Evolutionary conservation across 345 rosid species (phyloP).

Genomic region (Draba incana): DNA sequence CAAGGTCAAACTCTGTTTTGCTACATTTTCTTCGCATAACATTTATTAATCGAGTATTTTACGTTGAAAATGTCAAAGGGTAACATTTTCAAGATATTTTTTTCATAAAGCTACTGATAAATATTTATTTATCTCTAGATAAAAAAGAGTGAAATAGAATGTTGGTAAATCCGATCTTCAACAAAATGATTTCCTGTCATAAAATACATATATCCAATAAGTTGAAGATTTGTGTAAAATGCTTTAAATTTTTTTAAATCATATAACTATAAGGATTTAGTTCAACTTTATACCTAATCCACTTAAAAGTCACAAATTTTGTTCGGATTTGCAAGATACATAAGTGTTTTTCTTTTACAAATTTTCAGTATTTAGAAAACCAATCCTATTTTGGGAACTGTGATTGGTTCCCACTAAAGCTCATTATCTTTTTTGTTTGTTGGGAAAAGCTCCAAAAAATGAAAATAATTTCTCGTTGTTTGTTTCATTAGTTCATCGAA

Average conservation of each 20-base stretch:
- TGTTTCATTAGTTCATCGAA: not conserved
- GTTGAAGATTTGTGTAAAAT: not conserved
- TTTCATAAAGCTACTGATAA: not conserved
- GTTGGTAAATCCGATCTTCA: not conserved
- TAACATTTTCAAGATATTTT: not conserved
- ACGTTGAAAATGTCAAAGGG: conserved; percentile 28
- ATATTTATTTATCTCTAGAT: not conserved
- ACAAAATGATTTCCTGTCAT: not conserved
- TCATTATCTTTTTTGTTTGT: not conserved
- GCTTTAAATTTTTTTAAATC: not conserved
- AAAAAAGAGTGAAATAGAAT: not conserved
- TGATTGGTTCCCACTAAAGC: conserved; percentile 22
- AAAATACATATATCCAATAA: not conserved
- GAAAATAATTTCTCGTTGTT: not conserved
- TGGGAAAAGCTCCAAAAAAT: not conserved
- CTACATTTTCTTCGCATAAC: not conserved
- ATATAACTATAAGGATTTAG: not conserved
- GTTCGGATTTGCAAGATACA: not conserved
- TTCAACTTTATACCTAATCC: conserved; percentile 16
- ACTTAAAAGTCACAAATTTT: not conserved
- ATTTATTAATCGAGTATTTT: not conserved
- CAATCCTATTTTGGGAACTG: conserved; percentile 16
- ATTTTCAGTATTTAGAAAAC: not conserved
- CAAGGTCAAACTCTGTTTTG: conserved; percentile 35
- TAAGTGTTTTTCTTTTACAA: not conserved